phyloP scores from a whole-genome alignment of 306 rosid species.

The Cucurbita maxima region DNA sequence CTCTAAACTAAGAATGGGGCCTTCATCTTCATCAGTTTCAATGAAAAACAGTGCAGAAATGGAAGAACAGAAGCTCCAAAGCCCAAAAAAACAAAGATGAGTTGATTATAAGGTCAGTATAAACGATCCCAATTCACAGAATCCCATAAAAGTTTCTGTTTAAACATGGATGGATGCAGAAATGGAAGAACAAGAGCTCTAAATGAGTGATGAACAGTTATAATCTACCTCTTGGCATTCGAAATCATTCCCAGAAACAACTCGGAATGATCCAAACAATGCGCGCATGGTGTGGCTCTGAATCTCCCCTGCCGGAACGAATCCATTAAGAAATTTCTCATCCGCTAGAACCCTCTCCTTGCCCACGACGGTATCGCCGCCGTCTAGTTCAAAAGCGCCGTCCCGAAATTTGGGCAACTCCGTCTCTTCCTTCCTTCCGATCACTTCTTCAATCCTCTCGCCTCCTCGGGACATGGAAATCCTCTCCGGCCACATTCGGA shows the following conservation, averaged over 20 bases:
- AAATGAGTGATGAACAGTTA: background rate
- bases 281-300: slow-evolving; percentile 58
- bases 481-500: slow-evolving; percentile 55
- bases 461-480: slow-evolving; percentile 53
- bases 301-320: slow-evolving; percentile 40
- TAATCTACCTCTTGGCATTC: slow-evolving; percentile 51
- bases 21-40: background rate
- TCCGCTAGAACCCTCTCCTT: slow-evolving; percentile 18
- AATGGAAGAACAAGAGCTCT: background rate
- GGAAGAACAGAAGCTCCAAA: background rate
- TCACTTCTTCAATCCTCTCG: slow-evolving; percentile 44
- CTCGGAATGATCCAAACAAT: slow-evolving; percentile 36
- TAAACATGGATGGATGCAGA: background rate
- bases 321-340: slow-evolving; percentile 25
- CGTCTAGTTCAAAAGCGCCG: slow-evolving; percentile 66
- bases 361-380: slow-evolving; percentile 17
- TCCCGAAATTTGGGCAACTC: slow-evolving; percentile 46
- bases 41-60: background rate
- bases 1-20: background rate
- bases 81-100: background rate
- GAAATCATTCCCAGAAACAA: slow-evolving; percentile 36
- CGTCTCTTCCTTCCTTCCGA: slow-evolving; percentile 61
- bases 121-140: background rate
- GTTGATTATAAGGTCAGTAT: background rate
- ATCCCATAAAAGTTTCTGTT: background rate